phyloP scores from a whole-genome alignment of 2,329 filamentous ascomycete genomes.

The Trichoderma brevicompactum region DNA sequence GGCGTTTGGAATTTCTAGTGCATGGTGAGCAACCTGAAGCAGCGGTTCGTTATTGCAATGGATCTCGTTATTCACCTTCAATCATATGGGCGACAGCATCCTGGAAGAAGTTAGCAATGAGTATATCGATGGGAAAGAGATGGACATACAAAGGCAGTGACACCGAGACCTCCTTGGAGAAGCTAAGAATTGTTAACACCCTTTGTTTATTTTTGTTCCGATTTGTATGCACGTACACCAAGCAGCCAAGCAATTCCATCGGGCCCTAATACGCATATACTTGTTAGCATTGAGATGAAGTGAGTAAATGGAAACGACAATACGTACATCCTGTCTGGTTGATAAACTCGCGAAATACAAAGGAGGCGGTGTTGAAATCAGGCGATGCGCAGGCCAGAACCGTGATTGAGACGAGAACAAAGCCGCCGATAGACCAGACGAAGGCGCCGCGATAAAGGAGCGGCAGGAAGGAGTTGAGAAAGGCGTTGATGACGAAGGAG shows the following conservation, averaged over 20 bases:
- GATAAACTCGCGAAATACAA: constrained; percentile 41
- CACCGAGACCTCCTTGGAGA: constrained; percentile 41
- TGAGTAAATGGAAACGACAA: too few relatives aligned
- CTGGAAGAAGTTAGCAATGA: constrained; percentile 13
- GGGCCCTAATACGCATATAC: constrained; percentile 32
- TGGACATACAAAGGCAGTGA: constrained; percentile 39
- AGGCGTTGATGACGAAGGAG: constrained; percentile 40
- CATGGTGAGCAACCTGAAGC: not conserved
- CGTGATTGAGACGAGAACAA: constrained; percentile 70
- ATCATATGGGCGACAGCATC: constrained; percentile 46
- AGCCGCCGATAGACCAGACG: constrained; percentile 70
- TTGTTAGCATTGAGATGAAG: not conserved
- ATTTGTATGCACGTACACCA: constrained; percentile 31
- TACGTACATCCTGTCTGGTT: constrained; percentile 39
- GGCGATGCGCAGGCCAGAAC: constrained; percentile 67
- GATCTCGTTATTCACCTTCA: constrained; percentile 31
- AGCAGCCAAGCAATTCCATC: constrained; percentile 43
- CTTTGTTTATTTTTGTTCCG: not conserved
- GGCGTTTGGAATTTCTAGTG: constrained; percentile 39
- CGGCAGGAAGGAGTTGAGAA: constrained; percentile 40
- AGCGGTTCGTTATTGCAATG: not conserved
- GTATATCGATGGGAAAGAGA: not conserved
- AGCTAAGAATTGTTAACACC: constrained; percentile 31
- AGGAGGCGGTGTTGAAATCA: constrained; percentile 51
- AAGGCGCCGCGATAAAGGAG: constrained; percentile 68